A percentile compares a stretch with the other conserved stretches of the same genome.
Conservation (phyloP, 495 filamentous ascomycete genomes). For the Podospora bellae-mahoneyi region DNA sequence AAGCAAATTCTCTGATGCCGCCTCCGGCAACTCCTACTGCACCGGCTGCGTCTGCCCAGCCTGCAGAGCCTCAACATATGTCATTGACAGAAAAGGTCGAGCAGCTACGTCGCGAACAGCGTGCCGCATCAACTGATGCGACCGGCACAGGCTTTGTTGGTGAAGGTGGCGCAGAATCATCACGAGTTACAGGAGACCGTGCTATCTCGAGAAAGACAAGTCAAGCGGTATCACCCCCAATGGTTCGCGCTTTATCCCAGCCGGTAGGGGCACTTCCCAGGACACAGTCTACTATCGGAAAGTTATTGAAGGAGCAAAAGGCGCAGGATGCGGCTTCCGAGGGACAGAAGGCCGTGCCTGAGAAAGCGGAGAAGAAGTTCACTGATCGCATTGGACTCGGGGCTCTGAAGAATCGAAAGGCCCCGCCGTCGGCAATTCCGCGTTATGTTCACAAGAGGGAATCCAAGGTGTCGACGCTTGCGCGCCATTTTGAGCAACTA, state of each 20-base stretch:
- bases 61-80: conserved; percentile 16
- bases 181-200: conserved; percentile 36
- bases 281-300: conserved; percentile 32
- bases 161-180: conserved; percentile 17
- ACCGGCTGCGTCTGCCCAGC: not conserved
- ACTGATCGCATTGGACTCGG: conserved; percentile 61
- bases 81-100: conserved; percentile 51
- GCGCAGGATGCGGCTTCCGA: conserved; percentile 29
- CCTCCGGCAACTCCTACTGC: conserved; percentile 3
- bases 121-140: conserved; percentile 30
- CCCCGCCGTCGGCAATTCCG: conserved; percentile 77
- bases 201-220: conserved; percentile 41
- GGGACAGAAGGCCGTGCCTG: conserved; percentile 30
- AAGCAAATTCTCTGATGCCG: not conserved
- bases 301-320: conserved; percentile 37
- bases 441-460: conserved; percentile 71
- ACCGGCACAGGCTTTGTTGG: conserved; percentile 17
- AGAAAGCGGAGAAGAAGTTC: conserved; percentile 66
- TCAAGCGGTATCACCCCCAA: conserved; percentile 56
- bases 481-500: conserved; percentile 93
- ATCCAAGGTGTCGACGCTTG: conserved; percentile 77
- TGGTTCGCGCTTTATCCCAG: conserved; percentile 69
- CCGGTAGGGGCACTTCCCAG: conserved; percentile 45
- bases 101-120: conserved; percentile 44
- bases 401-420: conserved; percentile 59